Evolutionary conservation across 2,329 filamentous ascomycete genomes (phyloP).

Genomic region (Penicillium sp.): DNA sequence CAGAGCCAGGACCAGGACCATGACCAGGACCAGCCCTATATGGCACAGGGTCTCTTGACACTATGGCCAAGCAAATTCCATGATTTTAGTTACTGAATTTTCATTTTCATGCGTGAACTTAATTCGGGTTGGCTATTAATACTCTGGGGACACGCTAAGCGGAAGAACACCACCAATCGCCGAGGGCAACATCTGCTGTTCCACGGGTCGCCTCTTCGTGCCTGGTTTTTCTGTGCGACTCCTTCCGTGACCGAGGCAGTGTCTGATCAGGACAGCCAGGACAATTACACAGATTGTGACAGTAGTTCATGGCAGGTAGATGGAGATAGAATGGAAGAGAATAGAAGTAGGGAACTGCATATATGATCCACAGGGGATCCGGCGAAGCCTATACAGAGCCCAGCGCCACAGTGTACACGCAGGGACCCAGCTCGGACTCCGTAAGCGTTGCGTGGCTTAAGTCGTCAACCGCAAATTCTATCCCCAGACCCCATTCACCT

Average conservation of each 20-base stretch:
- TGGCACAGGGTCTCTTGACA: neutral
- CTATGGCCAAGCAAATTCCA: neutral
- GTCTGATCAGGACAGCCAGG: too few species aligned
- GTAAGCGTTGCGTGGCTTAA: conserved; percentile 5
- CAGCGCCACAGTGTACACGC: neutral
- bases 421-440: neutral
- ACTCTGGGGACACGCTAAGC: neutral
- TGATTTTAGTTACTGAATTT: neutral
- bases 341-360: neutral
- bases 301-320: neutral
- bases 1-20: too few species aligned
- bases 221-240: neutral
- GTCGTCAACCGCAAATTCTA: conserved; percentile 3
- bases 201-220: neutral
- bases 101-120: neutral
- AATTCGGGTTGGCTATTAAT: neutral
- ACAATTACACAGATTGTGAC: neutral
- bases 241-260: neutral
- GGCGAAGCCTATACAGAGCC: neutral
- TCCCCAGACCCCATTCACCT: neutral
- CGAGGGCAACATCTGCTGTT: neutral
- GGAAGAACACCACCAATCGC: neutral
- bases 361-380: neutral
- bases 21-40: neutral
- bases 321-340: neutral